These are phyloP conservation scores for Aphanomyces stellatus DNA, from an alignment of 352 stramenopile species.

Conservation along the genomic window DNA sequence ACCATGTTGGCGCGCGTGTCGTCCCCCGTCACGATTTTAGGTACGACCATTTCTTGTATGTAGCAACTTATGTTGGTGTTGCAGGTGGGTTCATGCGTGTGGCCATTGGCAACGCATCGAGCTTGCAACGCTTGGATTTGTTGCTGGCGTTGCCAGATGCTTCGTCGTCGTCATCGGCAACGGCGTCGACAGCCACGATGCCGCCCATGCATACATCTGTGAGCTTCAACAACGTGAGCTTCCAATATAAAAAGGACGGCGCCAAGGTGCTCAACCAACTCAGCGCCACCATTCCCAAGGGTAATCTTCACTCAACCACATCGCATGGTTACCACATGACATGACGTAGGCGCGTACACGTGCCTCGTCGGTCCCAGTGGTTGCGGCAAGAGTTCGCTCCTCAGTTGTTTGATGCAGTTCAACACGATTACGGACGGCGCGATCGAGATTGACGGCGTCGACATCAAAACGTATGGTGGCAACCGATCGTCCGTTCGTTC, in stretches of 20 bases:
- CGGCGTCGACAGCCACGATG: not conserved
- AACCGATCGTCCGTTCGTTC: not conserved
- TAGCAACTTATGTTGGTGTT: not conserved
- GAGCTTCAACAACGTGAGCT: conserved; percentile 5
- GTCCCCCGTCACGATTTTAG: conserved; percentile 14
- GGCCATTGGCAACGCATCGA: conserved; percentile 18
- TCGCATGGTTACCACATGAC: not conserved
- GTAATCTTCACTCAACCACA: too few relatives aligned
- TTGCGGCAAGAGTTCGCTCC: conserved; percentile 19
- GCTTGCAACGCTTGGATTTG: conserved; percentile 20
- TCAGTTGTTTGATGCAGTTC: conserved; percentile 19
- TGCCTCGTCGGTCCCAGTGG: conserved; percentile 19
- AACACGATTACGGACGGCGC: conserved; percentile 12
- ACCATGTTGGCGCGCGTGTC: conserved; percentile 19
- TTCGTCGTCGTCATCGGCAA: not conserved
- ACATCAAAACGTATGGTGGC: not conserved
- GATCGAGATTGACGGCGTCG: conserved; percentile 16
- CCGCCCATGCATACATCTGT: conserved; percentile 1
- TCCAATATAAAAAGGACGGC: conserved; percentile 14
- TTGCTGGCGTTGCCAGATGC: not conserved
- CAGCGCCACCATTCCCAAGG: conserved; percentile 15
- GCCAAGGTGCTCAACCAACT: conserved; percentile 8
- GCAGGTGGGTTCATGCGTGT: conserved; percentile 20
- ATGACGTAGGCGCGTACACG: conserved; percentile 15
- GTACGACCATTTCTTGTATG: not conserved